phyloP scores from a whole-genome alignment of 176 grass and related monocot genomes.

The Saccharum officinarum region DNA sequence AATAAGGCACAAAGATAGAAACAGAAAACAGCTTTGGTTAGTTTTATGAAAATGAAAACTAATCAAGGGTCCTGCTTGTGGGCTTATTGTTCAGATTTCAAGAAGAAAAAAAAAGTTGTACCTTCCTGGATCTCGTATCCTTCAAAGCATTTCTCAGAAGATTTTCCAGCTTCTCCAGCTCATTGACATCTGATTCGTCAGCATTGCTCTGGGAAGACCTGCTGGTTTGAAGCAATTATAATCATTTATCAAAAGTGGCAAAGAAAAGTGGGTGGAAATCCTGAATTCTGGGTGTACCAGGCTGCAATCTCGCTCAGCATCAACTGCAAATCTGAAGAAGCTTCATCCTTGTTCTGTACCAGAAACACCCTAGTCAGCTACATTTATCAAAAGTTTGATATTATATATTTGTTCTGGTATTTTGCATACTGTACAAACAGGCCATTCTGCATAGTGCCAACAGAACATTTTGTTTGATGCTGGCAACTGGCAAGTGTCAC shows the following conservation, averaged over 20 bases:
- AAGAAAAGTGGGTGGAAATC: not conserved
- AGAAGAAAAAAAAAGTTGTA: not conserved
- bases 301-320: not conserved
- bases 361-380: not conserved
- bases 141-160: slow-evolving; percentile 13
- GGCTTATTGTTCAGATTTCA: not conserved
- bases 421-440: not conserved
- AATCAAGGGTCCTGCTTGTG: not conserved
- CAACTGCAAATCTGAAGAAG: slow-evolving; percentile 1
- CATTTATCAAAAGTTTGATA: not conserved
- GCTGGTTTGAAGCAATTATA: not conserved
- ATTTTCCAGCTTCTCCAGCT: slow-evolving; percentile 1
- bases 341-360: not conserved
- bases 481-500: not conserved
- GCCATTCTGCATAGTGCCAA: not conserved
- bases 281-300: not conserved
- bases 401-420: not conserved
- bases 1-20: not conserved
- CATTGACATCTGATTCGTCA: not conserved
- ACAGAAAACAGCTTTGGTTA: not conserved
- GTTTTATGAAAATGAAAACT: not conserved
- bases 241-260: not conserved
- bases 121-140: not conserved
- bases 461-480: not conserved
- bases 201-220: not conserved